Evolutionary conservation across 345 rosid genomes (phyloP), one percentile per base, ranked within the genome.

Genomic region (Pugionium cornutum): DNA sequence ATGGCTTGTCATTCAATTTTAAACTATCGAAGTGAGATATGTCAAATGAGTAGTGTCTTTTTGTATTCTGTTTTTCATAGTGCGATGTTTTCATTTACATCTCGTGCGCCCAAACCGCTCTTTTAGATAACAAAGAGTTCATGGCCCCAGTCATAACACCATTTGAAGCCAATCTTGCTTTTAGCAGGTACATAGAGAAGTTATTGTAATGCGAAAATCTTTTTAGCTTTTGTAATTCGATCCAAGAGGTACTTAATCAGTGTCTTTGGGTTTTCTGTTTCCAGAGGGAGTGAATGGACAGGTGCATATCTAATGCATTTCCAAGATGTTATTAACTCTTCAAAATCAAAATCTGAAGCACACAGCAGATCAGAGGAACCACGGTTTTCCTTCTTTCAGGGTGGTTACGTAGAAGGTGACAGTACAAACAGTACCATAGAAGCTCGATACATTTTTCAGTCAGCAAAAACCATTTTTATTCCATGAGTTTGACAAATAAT

Each of bases 71-170:
- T 39, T 2, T 47, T 18, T 74, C 61, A 52, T 83, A 90, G 92
- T 92, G 96, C 71, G 88, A 90, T 83, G 83, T 89, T 64, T 89
- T 89, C 76, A 75, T 92, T 62, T 85, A 83, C 73, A 83, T 92
- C 45, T 84, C 97, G 40, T 92, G 98, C 65, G 82, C 97, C 37
- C 95, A 92, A 80, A 92, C 92, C 52, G 95, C 94, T 66, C 95
- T 89, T 51, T 55, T 88, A 81, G 97, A 92, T 78, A 89, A 90
- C 78, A 92, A 89, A 81, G 94, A 88, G 77, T 92, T 89, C 78
- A 76, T 83, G 75, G 82, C 96, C 58, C 97, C 96, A 50, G 89
- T 92, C 78, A 88, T 92, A 58, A 89, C 97, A 64, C 95, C 97
- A 50, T 89, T 83, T 43, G 97, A 92, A 82, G 95, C 97, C 66